phyloP scores from a whole-genome alignment of 1,284 basidiomycete genomes.

The Vanrija humicola region DNA sequence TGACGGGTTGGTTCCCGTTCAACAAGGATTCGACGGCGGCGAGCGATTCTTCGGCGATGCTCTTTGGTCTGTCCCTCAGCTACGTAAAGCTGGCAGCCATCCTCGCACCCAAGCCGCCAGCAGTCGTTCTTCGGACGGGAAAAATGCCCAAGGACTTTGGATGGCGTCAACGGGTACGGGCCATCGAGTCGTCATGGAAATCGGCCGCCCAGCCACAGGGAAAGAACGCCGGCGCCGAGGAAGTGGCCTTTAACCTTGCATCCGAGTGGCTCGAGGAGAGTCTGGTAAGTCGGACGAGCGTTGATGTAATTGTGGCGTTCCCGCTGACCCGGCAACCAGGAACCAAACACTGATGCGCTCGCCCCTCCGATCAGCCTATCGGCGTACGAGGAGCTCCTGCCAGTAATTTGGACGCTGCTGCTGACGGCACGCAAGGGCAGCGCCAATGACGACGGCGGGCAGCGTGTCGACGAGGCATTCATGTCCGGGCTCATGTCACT shows the following conservation, averaged over 20 bases:
- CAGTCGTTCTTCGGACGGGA: constrained; percentile 13
- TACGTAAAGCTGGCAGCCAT: constrained; percentile 50
- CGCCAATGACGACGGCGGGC: background rate
- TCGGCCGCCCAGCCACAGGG: background rate
- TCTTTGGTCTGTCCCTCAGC: constrained; percentile 56
- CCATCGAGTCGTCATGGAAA: constrained; percentile 32
- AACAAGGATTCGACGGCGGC: constrained; percentile 13
- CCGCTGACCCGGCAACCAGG: too few relatives aligned
- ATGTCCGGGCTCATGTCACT: constrained; percentile 37
- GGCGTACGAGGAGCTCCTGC: constrained; percentile 68
- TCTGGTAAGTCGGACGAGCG: constrained; percentile 48
- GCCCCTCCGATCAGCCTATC: constrained; percentile 56
- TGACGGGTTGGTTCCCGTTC: constrained; percentile 82
- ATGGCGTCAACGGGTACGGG: constrained; percentile 29
- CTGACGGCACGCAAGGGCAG: constrained; percentile 46
- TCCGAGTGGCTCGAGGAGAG: constrained; percentile 65
- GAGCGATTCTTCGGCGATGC: constrained; percentile 4
- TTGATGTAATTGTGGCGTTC: too few relatives aligned
- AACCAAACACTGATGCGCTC: constrained; percentile 36
- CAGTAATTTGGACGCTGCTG: constrained; percentile 78
- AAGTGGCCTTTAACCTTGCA: constrained; percentile 26
- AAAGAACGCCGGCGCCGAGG: constrained; percentile 17
- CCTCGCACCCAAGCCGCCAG: constrained; percentile 26
- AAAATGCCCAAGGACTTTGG: constrained; percentile 4
- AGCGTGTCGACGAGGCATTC: constrained; percentile 22